These are phyloP conservation scores for Gnaphalium uliginosum DNA, from an alignment of 129 eudicot species.

Conservation along the genomic window DNA sequence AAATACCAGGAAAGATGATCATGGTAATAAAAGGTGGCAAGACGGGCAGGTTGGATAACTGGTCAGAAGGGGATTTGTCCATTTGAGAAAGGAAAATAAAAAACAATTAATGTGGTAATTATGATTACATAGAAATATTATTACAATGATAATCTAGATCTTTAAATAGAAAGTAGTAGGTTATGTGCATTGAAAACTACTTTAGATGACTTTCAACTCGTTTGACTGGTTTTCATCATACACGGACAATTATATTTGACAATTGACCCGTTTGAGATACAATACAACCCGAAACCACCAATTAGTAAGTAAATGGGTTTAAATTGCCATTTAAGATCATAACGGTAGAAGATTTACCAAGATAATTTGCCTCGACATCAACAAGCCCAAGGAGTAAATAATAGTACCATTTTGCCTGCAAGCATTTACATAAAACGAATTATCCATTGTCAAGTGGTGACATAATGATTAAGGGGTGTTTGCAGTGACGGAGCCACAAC, in stretches of 20 bases:
- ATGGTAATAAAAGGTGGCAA: background rate
- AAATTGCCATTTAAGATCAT: background rate
- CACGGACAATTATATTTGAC: background rate
- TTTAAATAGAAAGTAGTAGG: background rate
- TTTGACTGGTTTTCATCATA: background rate
- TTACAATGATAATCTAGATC: background rate
- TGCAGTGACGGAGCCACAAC: too few species aligned
- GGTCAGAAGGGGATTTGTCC: background rate
- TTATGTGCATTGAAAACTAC: background rate
- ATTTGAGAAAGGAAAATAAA: too few species aligned
- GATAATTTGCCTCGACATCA: constrained; percentile 94
- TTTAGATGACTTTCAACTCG: background rate
- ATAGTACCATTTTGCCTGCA: constrained; percentile 92
- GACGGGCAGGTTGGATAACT: background rate
- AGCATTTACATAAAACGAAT: constrained; percentile 15
- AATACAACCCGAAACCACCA: background rate
- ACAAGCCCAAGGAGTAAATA: constrained; percentile 79
- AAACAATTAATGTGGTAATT: too few species aligned
- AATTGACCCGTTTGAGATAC: background rate
- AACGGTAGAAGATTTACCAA: constrained; percentile 48
- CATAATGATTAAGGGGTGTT: background rate
- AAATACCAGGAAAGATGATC: constrained; percentile 11
- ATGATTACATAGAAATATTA: too few species aligned
- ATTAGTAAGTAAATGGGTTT: background rate
- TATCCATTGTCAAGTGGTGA: background rate